Evolutionary conservation across 306 rosid genomes (phyloP).

Genomic region (Astragalus glycyphyllos): DNA sequence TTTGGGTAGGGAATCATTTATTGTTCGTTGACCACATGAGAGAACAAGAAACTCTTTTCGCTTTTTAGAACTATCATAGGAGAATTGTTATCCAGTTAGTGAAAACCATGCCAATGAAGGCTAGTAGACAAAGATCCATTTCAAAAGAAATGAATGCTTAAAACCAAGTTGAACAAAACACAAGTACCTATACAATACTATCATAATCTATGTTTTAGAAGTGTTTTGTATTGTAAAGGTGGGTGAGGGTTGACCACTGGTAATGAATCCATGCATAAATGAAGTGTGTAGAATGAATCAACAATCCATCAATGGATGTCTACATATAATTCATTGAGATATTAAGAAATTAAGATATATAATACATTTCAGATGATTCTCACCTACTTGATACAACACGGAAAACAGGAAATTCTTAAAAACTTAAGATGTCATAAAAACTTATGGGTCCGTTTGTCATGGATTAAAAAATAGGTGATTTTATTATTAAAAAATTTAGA

Average conservation of each 20-base stretch:
- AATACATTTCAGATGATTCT: conserved; percentile 22
- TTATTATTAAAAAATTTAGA: no score
- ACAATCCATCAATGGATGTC: conserved; percentile 15
- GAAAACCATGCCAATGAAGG: conserved; percentile 21
- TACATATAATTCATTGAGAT: conserved; percentile 16
- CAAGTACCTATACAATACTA: background rate
- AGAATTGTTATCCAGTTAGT: conserved; percentile 43
- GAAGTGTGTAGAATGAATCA: background rate
- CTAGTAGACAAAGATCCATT: conserved; percentile 1
- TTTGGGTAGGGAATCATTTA: conserved; percentile 48
- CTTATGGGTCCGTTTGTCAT: no score
- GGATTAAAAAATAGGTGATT: no score
- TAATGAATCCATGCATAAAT: background rate
- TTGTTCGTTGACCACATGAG: conserved; percentile 72
- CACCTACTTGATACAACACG: background rate
- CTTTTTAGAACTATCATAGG: conserved; percentile 68
- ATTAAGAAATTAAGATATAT: no score
- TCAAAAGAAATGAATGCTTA: conserved; percentile 22
- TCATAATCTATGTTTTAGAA: background rate
- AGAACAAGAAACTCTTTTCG: conserved; percentile 92
- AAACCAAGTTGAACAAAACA: conserved; percentile 35
- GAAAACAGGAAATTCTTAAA: background rate
- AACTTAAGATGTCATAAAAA: background rate
- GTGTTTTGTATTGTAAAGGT: background rate
- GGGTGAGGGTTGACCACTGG: background rate